Evolutionary conservation across 2,329 filamentous ascomycete genomes (phyloP).

Genomic region (Myriangium duriaei): DNA sequence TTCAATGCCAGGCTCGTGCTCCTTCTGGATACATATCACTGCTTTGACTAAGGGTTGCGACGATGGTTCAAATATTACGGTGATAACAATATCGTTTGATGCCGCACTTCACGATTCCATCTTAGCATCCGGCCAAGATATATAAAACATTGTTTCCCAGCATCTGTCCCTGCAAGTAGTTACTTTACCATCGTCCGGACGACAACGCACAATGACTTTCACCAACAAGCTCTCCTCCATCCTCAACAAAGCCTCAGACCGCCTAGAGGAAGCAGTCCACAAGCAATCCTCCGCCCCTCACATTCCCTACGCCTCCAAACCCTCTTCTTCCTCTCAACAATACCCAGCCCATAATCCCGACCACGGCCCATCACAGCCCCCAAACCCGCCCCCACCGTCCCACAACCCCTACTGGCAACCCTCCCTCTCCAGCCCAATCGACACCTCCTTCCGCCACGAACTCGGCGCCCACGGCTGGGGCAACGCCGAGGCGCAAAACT

Average conservation of each 20-base stretch:
- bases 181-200: too few relatives aligned
- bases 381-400: slow-evolving; percentile 9
- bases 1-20: too few relatives aligned
- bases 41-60: too few relatives aligned
- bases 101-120: neutral
- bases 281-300: slow-evolving; percentile 1
- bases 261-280: slow-evolving; percentile 6
- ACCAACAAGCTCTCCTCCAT: slow-evolving; percentile 1
- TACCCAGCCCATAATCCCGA: neutral
- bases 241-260: slow-evolving; percentile 6
- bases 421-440: slow-evolving; percentile 37
- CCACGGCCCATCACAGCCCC: neutral
- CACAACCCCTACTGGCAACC: slow-evolving; percentile 40
- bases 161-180: too few relatives aligned
- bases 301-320: slow-evolving; percentile 1
- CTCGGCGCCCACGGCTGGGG: slow-evolving; percentile 49
- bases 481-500: slow-evolving; percentile 49
- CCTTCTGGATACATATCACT: too few relatives aligned
- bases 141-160: too few relatives aligned
- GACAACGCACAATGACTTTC: slow-evolving; percentile 3
- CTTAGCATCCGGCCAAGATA: neutral
- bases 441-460: slow-evolving; percentile 42
- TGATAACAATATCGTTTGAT: neutral
- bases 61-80: too few relatives aligned
- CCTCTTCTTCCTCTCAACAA: neutral